phyloP scores from a whole-genome alignment of 2,329 filamentous ascomycete genomes.

The Botryotinia calthae region DNA sequence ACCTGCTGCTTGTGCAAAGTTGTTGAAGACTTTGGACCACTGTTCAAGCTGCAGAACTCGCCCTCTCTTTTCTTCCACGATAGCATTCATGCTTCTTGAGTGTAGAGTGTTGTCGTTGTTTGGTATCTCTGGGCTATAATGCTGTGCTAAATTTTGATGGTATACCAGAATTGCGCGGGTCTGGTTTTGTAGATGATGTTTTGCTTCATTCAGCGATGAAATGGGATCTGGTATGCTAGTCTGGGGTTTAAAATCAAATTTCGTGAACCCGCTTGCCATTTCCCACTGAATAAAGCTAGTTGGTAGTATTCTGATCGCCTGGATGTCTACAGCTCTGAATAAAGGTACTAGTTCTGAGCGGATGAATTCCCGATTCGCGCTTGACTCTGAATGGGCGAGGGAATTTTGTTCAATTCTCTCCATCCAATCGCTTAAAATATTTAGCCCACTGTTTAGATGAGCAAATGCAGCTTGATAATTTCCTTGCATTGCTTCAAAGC shows the following conservation, averaged over 20 bases:
- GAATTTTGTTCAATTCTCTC: background rate
- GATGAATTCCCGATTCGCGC: background rate
- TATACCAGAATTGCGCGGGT: slow-evolving; percentile 5
- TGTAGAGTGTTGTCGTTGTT: background rate
- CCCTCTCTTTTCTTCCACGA: background rate
- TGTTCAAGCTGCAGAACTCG: background rate
- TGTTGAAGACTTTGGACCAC: slow-evolving; percentile 8
- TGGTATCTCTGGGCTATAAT: background rate
- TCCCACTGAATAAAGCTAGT: background rate
- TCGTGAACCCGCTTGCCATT: background rate
- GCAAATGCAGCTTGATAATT: slow-evolving; percentile 24
- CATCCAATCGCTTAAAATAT: slow-evolving; percentile 19
- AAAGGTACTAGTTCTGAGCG: slow-evolving; percentile 8
- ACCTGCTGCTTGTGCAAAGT: background rate
- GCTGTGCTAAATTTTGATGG: background rate
- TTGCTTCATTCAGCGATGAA: slow-evolving; percentile 14
- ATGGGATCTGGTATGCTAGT: background rate
- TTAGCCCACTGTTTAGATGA: slow-evolving; percentile 27
- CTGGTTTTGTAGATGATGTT: slow-evolving; percentile 2
- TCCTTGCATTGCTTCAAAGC: slow-evolving; percentile 28
- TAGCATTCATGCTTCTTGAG: background rate
- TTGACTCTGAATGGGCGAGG: background rate
- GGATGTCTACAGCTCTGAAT: slow-evolving; percentile 11
- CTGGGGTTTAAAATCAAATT: slow-evolving; percentile 1
- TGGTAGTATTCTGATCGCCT: slow-evolving; percentile 5